Percentiles rank a stretch among this genome's conserved stretches.
These are phyloP conservation scores for Acanthamoeba healyi DNA, from an alignment of 208 protist genomes.

Conservation along the genomic window DNA sequence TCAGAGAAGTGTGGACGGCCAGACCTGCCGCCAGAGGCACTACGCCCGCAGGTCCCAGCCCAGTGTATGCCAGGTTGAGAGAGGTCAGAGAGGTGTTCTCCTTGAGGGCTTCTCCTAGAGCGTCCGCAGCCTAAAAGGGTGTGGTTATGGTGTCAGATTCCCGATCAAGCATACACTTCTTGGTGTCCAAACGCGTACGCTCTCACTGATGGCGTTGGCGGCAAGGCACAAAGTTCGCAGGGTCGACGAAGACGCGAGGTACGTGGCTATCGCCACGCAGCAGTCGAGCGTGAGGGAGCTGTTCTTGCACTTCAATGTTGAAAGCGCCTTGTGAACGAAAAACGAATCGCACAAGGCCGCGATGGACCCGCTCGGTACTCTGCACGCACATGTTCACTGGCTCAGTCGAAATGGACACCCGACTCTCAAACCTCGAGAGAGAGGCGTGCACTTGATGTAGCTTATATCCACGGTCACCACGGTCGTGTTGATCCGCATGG, in stretches of 20 bases:
- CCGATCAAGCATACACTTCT: no score
- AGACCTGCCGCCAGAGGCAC: neutral
- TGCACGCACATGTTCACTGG: no score
- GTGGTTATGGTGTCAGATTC: neutral
- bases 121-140: slow-evolving; percentile 37
- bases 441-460: neutral
- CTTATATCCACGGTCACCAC: slow-evolving; percentile 33
- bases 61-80: slow-evolving; percentile 23
- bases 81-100: neutral
- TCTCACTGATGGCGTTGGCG: slow-evolving; percentile 20
- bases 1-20: neutral
- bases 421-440: no score
- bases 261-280: neutral
- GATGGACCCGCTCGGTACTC: neutral
- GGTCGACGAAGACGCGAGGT: neutral
- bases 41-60: neutral
- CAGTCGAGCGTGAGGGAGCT: neutral
- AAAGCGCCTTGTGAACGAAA: neutral
- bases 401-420: neutral
- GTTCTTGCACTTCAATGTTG: slow-evolving; percentile 20
- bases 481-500: slow-evolving; percentile 44
- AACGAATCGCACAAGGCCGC: slow-evolving; percentile 2
- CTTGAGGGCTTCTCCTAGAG: slow-evolving; percentile 11
- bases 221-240: slow-evolving; percentile 25
- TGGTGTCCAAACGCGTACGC: no score